These are phyloP conservation scores for Candida qinlingensis DNA, from an alignment of 805 yeast species.

Conservation along the genomic window DNA sequence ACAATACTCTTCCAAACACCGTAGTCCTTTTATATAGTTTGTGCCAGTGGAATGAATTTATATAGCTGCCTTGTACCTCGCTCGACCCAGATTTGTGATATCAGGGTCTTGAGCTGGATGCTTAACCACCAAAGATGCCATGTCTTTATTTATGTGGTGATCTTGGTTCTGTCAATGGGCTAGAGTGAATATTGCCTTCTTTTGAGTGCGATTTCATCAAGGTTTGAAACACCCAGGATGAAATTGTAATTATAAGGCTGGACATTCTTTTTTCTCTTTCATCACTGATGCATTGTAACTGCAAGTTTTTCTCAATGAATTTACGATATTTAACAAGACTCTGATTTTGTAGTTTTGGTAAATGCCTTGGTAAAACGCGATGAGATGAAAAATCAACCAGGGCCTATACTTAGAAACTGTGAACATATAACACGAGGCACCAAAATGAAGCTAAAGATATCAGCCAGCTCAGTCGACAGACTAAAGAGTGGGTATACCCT, in stretches of 20 bases:
- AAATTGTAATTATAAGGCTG: slow-evolving; percentile 25
- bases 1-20: not conserved
- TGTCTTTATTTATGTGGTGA: not conserved
- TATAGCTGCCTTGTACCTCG: slow-evolving; percentile 54
- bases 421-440: not conserved
- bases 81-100: slow-evolving; percentile 39
- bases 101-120: slow-evolving; percentile 61
- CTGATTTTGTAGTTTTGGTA: no score
- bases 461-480: slow-evolving; percentile 24
- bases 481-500: slow-evolving; percentile 22
- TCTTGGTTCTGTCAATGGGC: slow-evolving; percentile 36
- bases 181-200: slow-evolving; percentile 37
- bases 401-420: not conserved
- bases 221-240: slow-evolving; percentile 23
- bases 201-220: slow-evolving; percentile 56
- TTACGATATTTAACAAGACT: no score
- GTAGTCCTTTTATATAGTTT: not conserved
- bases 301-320: no score
- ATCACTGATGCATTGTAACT: not conserved
- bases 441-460: slow-evolving; percentile 28
- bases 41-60: not conserved
- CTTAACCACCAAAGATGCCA: slow-evolving; percentile 6
- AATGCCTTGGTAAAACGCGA: not conserved
- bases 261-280: slow-evolving; percentile 9
- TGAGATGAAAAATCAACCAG: not conserved